A percentile compares a stretch with the other conserved stretches of the same genome.
Evolutionary conservation across 2,329 filamentous ascomycete genomes (phyloP).

Genomic region (Trichoderma sp.): DNA sequence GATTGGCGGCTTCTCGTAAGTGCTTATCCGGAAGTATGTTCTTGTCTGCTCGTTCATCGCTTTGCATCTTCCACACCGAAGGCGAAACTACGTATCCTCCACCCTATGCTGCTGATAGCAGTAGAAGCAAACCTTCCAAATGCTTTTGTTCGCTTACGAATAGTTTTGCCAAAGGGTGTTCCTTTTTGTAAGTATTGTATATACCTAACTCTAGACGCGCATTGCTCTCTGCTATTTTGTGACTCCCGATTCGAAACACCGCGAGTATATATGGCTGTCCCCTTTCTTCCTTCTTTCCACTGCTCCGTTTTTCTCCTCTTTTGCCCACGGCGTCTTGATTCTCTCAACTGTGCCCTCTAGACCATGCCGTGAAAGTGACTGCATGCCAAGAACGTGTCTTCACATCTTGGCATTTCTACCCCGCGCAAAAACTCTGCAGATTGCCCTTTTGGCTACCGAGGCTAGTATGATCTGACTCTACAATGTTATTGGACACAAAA

Average conservation of each 20-base stretch:
- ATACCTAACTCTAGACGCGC: too few relatives aligned
- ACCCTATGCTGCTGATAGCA: not conserved
- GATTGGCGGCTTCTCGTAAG: not conserved
- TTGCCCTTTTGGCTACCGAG: slow-evolving; percentile 7
- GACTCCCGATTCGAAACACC: not conserved
- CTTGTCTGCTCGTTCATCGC: not conserved
- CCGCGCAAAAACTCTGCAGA: not conserved
- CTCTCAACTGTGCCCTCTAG: not conserved
- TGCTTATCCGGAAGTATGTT: not conserved
- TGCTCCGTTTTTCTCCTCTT: not conserved
- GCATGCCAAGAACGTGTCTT: not conserved
- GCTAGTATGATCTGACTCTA: not conserved
- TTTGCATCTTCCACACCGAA: too few relatives aligned
- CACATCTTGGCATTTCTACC: slow-evolving; percentile 1
- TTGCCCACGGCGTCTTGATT: not conserved
- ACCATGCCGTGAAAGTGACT: not conserved
- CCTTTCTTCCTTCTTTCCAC: not conserved
- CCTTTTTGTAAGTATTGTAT: too few relatives aligned
- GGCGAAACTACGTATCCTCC: too few relatives aligned
- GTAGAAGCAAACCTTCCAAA: not conserved
- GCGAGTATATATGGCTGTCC: not conserved
- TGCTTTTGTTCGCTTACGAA: not conserved
- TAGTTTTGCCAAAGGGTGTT: not conserved
- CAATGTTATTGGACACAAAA: not conserved
- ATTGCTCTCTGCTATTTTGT: not conserved